These are phyloP conservation scores for Macrophomina tecta DNA, from an alignment of 2,329 filamentous ascomycete species.

Conservation along the genomic window DNA sequence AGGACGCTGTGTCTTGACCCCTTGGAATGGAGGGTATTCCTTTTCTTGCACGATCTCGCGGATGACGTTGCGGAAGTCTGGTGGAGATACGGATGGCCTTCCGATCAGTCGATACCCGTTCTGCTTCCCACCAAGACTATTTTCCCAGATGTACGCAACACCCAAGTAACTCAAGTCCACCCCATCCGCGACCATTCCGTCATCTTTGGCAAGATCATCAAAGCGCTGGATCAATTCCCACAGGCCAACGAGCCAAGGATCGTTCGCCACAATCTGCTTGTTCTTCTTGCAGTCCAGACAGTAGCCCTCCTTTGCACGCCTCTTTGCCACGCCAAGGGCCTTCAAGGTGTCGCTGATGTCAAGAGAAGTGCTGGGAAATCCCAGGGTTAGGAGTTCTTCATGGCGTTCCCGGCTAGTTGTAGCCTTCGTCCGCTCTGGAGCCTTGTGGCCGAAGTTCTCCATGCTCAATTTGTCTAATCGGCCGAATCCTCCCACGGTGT, in stretches of 20 bases:
- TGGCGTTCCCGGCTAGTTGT: conserved; percentile 44
- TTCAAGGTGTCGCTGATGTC: conserved; percentile 43
- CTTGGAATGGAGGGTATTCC: conserved; percentile 67
- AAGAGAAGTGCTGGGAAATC: conserved; percentile 43
- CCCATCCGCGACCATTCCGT: conserved; percentile 72
- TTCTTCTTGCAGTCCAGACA: conserved; percentile 68
- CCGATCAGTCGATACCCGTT: conserved; percentile 40
- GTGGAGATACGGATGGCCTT: conserved; percentile 54
- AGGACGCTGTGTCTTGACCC: conserved; percentile 67
- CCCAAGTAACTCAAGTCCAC: conserved; percentile 80
- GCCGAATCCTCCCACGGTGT: conserved; percentile 23
- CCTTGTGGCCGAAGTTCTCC: conserved; percentile 40
- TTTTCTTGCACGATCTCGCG: conserved; percentile 68
- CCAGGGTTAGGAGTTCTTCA: conserved; percentile 44
- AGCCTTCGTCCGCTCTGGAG: conserved; percentile 37
- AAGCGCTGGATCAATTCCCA: conserved; percentile 77
- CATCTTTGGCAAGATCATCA: conserved; percentile 67
- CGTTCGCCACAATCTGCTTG: conserved; percentile 69
- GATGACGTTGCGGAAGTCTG: conserved; percentile 62
- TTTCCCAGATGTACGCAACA: conserved; percentile 73
- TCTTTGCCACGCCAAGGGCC: conserved; percentile 50
- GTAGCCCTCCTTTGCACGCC: conserved; percentile 63
- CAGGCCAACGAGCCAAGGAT: conserved; percentile 76
- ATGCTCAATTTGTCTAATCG: conserved; percentile 41
- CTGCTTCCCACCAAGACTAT: conserved; percentile 63